A percentile compares a stretch with the other conserved stretches of the same genome.
These are phyloP conservation scores for Parietichytrium sp. DNA, from an alignment of 108 stramenopile genomes.

Conservation along the genomic window DNA sequence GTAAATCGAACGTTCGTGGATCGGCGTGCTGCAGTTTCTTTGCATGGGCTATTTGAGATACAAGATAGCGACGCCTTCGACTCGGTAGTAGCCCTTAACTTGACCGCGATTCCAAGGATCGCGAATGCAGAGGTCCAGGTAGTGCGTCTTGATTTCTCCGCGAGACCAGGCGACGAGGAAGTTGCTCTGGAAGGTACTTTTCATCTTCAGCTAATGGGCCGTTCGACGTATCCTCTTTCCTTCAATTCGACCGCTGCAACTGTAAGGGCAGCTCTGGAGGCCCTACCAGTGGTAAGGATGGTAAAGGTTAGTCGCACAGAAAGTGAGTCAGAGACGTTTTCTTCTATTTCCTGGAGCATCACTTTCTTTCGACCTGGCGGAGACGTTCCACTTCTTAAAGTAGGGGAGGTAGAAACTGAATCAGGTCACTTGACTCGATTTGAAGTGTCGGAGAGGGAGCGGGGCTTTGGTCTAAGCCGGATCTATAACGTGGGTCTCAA, in stretches of 20 bases:
- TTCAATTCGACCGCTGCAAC: neutral
- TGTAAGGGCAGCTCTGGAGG: neutral
- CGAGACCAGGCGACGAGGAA: neutral
- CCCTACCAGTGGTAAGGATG: neutral
- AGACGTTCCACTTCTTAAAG: neutral
- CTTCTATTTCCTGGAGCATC: neutral
- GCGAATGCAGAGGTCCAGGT: neutral
- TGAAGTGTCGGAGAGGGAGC: neutral
- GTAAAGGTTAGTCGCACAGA: neutral
- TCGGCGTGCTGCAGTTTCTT: too few relatives aligned
- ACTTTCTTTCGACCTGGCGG: constrained; percentile 7
- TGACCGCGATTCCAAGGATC: too few relatives aligned
- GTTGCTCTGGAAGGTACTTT: neutral
- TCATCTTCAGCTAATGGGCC: neutral
- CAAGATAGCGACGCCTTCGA: too few relatives aligned
- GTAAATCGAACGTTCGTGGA: too few relatives aligned
- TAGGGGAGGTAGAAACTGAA: neutral
- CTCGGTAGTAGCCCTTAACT: too few relatives aligned
- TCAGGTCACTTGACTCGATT: neutral
- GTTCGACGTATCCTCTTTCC: neutral
- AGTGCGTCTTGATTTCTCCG: too few relatives aligned
- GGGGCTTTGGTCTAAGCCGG: neutral
- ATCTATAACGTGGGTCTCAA: neutral
- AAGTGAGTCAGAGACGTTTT: too few relatives aligned
- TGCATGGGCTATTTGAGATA: too few relatives aligned